Evolutionary conservation across 345 rosid genomes (phyloP), one percentile per base, ranked within the genome.

Genomic region (Theobroma cacao): DNA sequence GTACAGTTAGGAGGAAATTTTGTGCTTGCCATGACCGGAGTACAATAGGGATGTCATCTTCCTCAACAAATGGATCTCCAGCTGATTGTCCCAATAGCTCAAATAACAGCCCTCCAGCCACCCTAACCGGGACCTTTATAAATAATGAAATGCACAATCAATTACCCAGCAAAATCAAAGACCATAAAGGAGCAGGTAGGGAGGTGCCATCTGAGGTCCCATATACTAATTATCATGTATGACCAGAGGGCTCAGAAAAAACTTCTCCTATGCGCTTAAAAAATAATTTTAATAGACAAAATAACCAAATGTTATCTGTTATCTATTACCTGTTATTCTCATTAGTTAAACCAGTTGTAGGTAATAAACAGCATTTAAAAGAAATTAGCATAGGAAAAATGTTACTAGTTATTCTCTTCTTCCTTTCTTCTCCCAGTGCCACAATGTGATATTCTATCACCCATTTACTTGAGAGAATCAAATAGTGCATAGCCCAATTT

Each of bases 11-110:
- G 72, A 96, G 87, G 79, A 89, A 96, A 77, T 96, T 94, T 62
- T 92, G 93, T 52, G 97, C 99, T 84, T 94, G 99, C 99, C 99
- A 96, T 56, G 99, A 89, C 30, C 99, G 94, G 18, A 96, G 81
- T 36, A 96, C 99, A 75, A 94, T 81, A 0, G 99, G 98, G 68
- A 89, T 92, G 81, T 96, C 99, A 82, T 96, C 98, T 89, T 96
- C 99, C 75, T 91, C 89, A 52, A 81, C 88, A 79, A 81, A 77
- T 67, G 99, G 99, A 88, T 96, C 98, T 31, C 99, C 99, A 18
- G 81, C 98, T 69, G 99, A 96, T 81, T 96, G 99, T 38, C 99
- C 99, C 85, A 94, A 85, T 17, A 96, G 95, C 88, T 96, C 99
- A 88, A 96, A 96, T 78, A 96, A 77, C 40, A 96, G 89, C 48